Percentiles rank a stretch among this genome's conserved stretches.
phyloP scores from a whole-genome alignment of 2,329 filamentous ascomycete species.

The Aspergillus versicolor region DNA sequence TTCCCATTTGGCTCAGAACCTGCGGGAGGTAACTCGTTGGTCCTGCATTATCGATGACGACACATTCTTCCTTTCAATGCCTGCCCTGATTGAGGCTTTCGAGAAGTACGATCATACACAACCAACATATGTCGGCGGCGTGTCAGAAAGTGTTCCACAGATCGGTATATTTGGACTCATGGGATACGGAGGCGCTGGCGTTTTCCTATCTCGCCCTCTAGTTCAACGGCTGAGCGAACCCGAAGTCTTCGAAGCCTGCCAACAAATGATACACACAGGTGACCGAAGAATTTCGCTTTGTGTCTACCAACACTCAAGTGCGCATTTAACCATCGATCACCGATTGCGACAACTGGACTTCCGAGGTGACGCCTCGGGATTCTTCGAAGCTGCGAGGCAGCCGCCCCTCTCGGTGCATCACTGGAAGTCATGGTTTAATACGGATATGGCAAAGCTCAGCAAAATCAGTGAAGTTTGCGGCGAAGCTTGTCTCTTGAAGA shows the following conservation, averaged over 20 bases:
- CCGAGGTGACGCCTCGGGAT: conserved; percentile 55
- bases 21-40: conserved; percentile 52
- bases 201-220: conserved; percentile 58
- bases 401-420: conserved; percentile 60
- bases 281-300: conserved; percentile 60
- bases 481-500: conserved; percentile 55
- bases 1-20: conserved; percentile 48
- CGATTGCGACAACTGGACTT: conserved; percentile 61
- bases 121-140: conserved; percentile 55
- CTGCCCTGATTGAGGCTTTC: conserved; percentile 51
- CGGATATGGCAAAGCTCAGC: conserved; percentile 52
- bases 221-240: conserved; percentile 47
- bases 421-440: conserved; percentile 62
- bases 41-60: conserved; percentile 62
- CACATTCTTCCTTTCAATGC: conserved; percentile 61
- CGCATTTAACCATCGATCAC: conserved; percentile 56
- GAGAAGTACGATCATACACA: conserved; percentile 49
- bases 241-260: conserved; percentile 49
- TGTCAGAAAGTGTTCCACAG: conserved; percentile 57
- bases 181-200: conserved; percentile 61
- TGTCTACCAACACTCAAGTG: conserved; percentile 55
- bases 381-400: conserved; percentile 57
- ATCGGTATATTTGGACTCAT: conserved; percentile 57
- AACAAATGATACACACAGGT: conserved; percentile 48
- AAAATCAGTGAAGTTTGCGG: conserved; percentile 55